Evolutionary conservation across 208 protist species (phyloP).

Genomic region (Leishmania guyanensis): DNA sequence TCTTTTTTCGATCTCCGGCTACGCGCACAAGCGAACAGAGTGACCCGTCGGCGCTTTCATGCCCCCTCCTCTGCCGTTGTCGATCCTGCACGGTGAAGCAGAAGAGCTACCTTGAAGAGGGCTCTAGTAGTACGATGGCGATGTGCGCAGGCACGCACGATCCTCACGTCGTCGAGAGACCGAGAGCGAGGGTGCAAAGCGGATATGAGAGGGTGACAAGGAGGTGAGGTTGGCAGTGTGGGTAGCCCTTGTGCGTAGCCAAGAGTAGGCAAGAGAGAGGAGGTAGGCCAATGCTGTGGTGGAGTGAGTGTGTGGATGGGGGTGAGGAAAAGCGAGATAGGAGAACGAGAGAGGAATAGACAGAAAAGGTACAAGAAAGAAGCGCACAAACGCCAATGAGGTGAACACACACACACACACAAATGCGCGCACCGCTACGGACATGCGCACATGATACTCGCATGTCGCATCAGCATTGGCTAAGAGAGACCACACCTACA

Average conservation of each 20-base stretch:
- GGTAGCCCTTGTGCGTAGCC: not conserved
- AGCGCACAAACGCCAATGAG: not conserved
- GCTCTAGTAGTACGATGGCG: no score
- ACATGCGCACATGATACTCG: not conserved
- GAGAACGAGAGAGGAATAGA: not conserved
- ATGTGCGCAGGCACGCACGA: not conserved
- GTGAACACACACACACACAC: not conserved
- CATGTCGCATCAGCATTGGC: not conserved
- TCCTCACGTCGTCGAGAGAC: constrained; percentile 1
- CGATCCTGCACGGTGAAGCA: not conserved
- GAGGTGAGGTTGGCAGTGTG: not conserved
- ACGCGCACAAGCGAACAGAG: not conserved
- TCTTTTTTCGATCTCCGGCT: not conserved
- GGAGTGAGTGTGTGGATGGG: not conserved
- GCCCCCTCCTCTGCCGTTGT: not conserved
- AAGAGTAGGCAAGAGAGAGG: not conserved
- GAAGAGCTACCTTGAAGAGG: not conserved
- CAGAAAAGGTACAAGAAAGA: not conserved
- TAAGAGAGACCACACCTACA: not conserved
- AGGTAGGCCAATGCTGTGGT: not conserved
- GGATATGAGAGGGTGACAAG: not conserved
- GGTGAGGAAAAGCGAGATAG: not conserved
- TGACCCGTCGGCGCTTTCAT: not conserved
- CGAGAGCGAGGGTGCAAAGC: not conserved
- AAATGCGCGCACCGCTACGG: no score